A percentile compares a stretch with the other conserved stretches of the same genome.
Conservation (phyloP, 805 yeast genomes). For the Wickerhamomyces alni region DNA sequence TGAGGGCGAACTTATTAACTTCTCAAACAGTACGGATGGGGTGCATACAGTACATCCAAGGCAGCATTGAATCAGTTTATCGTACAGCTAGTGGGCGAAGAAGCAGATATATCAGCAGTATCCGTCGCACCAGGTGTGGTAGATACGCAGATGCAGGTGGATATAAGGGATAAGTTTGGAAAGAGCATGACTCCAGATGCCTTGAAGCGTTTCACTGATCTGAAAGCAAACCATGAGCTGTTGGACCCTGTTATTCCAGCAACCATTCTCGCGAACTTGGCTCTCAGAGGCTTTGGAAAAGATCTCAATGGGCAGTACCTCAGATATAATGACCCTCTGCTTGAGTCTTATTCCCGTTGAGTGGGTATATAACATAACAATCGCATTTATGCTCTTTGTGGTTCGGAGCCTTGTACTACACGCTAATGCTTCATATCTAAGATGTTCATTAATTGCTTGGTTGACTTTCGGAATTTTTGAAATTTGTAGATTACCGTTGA, state of each 20-base stretch:
- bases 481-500: too few species aligned
- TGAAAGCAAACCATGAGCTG: conserved; percentile 52
- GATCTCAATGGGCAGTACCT: conserved; percentile 63
- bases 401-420: too few species aligned
- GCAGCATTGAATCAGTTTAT: conserved; percentile 85
- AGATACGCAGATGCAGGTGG: conserved; percentile 81
- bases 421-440: too few species aligned
- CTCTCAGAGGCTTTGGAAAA: conserved; percentile 48
- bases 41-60: conserved; percentile 86
- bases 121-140: conserved; percentile 95
- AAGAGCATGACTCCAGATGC: conserved; percentile 54
- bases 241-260: conserved; percentile 73
- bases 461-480: too few species aligned
- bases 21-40: conserved; percentile 79
- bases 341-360: conserved; percentile 6
- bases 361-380: too few species aligned
- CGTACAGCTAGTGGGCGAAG: conserved; percentile 61
- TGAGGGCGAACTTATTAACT: too few species aligned
- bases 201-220: conserved; percentile 54
- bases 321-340: conserved; percentile 45
- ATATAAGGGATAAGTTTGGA: conserved; percentile 63
- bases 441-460: too few species aligned
- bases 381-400: neutral
- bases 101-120: conserved; percentile 49
- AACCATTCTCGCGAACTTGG: conserved; percentile 58